These are phyloP conservation scores for Pyricularia pennisetigena DNA, from an alignment of 2,329 filamentous ascomycete genomes.

Conservation along the genomic window DNA sequence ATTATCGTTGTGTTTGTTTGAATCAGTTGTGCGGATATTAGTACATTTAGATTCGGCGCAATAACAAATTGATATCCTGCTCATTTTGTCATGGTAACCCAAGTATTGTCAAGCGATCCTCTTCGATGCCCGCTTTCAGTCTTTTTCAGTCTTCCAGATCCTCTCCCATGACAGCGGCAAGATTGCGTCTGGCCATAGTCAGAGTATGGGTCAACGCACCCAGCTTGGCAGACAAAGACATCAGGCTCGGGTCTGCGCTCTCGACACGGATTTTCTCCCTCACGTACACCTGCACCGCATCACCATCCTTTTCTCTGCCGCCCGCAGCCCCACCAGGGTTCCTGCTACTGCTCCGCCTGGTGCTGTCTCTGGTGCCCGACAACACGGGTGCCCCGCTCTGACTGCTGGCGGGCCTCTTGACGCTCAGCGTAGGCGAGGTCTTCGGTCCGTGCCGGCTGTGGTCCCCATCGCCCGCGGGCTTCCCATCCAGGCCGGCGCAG, in stretches of 20 bases:
- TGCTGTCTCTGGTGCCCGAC: slow-evolving; percentile 5
- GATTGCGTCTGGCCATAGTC: slow-evolving; percentile 56
- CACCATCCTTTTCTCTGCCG: slow-evolving; percentile 1
- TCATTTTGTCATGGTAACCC: neutral
- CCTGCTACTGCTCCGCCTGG: neutral
- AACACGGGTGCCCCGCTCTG: neutral
- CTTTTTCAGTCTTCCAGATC: slow-evolving; percentile 23
- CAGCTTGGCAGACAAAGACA: slow-evolving; percentile 77
- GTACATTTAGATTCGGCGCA: neutral
- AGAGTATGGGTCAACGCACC: slow-evolving; percentile 67
- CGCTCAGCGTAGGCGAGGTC: neutral
- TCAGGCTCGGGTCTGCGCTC: slow-evolving; percentile 76
- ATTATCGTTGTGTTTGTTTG: neutral
- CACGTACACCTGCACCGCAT: slow-evolving; percentile 63
- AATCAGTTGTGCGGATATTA: neutral
- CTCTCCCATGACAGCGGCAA: slow-evolving; percentile 70
- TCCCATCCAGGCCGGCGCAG: slow-evolving; percentile 14
- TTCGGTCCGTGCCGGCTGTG: neutral
- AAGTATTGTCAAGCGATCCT: neutral
- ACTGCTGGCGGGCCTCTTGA: neutral
- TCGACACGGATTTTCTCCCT: slow-evolving; percentile 85
- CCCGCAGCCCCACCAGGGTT: neutral
- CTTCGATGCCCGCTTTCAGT: neutral
- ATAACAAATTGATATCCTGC: neutral
- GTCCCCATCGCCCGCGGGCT: neutral